Base-by-base conservation (phyloP, 2,329 filamentous ascomycete genomes). In the Endoconidiophora polonica region DNA sequence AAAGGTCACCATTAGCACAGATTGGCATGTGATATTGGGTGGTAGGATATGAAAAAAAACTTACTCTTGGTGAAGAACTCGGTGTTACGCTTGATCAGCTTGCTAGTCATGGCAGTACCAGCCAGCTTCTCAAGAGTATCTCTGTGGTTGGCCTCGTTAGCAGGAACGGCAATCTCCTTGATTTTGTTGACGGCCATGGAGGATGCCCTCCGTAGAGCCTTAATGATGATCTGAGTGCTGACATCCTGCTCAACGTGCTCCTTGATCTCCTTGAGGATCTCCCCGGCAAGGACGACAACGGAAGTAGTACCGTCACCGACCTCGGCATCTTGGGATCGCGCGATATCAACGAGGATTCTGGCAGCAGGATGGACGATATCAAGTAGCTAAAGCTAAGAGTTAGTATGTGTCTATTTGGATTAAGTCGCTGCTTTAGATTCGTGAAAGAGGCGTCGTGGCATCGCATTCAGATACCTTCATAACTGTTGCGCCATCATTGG, bases 291-390 rank as follows among this genome's bases (percentile, higher is more conserved):
- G 23, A 98, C 90, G 44, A 98, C 91, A 20, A 98, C 91, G 2
- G 88, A 95, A 22, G 91, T 98, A 52, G 91, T 98, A 60, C 91
- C 91, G 63, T 98, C 91, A 60, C 91, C 91, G 52, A 98, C 91
- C 73, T 98, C 91, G 58, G 91, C 91, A 66, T 98, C 91, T 81
- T 98, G 91, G 63, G 90, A 96, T 68, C 91, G 82, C 56, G 91
- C 90, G 62, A 98, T 98, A 65, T 98, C 91, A 66, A 91, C 93
- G 61, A 98, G 83, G 65, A 98, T 91, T 66, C 88, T 82, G 59
- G 91, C 91, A 58, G 91, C 91, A 58, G 91, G 91, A 71, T 98
- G 91, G 55, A 98, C 86, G 61, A 98, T 96, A 65, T 98, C 91
- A 64, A 98, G 83, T 50, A 98, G 83, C 86, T 91, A 60, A 39